Evolutionary conservation across 2,329 filamentous ascomycete genomes (phyloP).

Genomic region (Alternaria ventricosa): DNA sequence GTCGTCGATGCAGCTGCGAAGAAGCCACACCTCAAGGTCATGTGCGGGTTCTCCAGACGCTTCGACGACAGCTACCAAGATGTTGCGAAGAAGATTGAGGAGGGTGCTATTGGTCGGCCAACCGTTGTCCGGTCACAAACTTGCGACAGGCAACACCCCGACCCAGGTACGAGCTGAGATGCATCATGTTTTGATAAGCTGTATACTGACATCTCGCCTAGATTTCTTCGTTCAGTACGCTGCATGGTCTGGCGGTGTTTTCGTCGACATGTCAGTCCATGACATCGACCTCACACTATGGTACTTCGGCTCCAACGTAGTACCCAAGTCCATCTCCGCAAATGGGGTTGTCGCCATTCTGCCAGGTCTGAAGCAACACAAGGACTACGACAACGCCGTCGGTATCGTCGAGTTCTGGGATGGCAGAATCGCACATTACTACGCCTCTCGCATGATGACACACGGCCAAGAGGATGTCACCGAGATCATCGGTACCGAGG

Average conservation of each 20-base stretch:
- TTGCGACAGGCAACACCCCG: constrained; percentile 47
- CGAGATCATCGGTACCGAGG: constrained; percentile 1
- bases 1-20: constrained; percentile 47
- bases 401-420: constrained; percentile 55
- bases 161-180: constrained; percentile 10
- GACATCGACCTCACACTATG: constrained; percentile 55
- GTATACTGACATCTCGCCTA: constrained; percentile 25
- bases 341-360: constrained; percentile 46
- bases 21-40: constrained; percentile 50
- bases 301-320: constrained; percentile 48
- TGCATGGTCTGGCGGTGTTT: constrained; percentile 51
- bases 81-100: constrained; percentile 43
- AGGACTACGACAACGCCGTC: constrained; percentile 55
- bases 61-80: constrained; percentile 55
- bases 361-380: constrained; percentile 46
- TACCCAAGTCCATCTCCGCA: constrained; percentile 48
- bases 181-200: rapidly evolving
- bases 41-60: constrained; percentile 55
- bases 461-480: constrained; percentile 44
- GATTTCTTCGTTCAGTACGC: constrained; percentile 55
- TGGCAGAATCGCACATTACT: constrained; percentile 55
- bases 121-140: constrained; percentile 53
- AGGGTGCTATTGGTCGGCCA: constrained; percentile 49
- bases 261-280: constrained; percentile 54
- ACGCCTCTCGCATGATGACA: constrained; percentile 52